These are phyloP conservation scores for Lagenaria siceraria DNA, from an alignment of 306 rosid genomes.

Conservation along the genomic window DNA sequence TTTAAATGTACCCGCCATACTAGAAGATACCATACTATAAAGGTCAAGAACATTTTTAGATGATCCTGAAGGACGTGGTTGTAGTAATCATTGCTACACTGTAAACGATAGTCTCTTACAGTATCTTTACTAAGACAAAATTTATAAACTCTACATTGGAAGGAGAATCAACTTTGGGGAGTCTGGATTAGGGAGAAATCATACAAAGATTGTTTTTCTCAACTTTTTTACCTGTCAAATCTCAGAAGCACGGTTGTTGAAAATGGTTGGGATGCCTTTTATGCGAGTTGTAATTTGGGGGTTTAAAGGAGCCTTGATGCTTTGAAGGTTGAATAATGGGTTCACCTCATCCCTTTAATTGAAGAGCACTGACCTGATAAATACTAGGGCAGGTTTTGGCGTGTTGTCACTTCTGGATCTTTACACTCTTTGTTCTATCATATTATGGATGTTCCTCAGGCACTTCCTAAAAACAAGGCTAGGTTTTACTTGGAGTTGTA, in stretches of 20 bases:
- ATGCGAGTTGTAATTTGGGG: neutral
- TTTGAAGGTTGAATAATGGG: neutral
- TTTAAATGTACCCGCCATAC: neutral
- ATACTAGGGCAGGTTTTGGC: neutral
- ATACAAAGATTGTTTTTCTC: neutral
- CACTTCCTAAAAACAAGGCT: neutral
- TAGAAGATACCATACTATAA: neutral
- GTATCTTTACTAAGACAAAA: neutral
- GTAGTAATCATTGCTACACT: neutral
- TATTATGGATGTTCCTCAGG: neutral
- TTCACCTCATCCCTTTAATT: neutral
- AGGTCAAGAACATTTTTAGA: neutral
- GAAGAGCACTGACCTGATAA: neutral
- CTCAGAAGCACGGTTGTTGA: neutral
- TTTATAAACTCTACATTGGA: neutral
- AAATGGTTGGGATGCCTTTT: neutral
- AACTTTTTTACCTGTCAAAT: neutral
- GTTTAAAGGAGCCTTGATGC: neutral
- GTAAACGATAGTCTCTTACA: neutral
- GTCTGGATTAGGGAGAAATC: neutral
- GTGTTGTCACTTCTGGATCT: neutral
- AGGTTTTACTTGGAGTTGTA: neutral
- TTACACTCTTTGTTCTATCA: neutral
- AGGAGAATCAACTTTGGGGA: neutral
- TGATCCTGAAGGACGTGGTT: neutral